These are phyloP conservation scores for Morella rubra DNA, from an alignment of 306 rosid species.

Conservation along the genomic window DNA sequence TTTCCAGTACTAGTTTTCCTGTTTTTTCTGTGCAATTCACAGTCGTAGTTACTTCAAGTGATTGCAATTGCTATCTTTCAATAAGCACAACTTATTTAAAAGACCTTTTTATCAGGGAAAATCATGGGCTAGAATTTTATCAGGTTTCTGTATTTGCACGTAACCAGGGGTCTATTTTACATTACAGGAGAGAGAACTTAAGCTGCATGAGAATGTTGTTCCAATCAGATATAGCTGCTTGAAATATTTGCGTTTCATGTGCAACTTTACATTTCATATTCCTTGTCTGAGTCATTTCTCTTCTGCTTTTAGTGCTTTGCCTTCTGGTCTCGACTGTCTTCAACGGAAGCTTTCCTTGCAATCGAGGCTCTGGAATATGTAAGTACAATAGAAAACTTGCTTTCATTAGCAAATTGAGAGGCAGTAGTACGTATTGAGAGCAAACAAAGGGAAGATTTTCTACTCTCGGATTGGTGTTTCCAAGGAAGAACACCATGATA, in stretches of 20 bases:
- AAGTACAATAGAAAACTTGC: constrained; percentile 35
- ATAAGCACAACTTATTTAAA: no score
- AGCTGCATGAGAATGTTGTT: not conserved
- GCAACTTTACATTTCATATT: not conserved
- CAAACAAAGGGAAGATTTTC: not conserved
- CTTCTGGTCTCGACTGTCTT: constrained; percentile 67
- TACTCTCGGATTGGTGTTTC: not conserved
- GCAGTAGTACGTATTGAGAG: not conserved
- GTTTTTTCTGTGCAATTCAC: no score
- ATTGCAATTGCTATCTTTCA: no score
- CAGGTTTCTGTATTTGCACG: not conserved
- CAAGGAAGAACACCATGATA: not conserved
- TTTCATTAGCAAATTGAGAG: not conserved
- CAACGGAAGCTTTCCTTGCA: constrained; percentile 69
- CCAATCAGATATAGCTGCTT: not conserved
- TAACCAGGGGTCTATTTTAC: not conserved
- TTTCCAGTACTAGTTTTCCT: no score
- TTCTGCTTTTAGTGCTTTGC: constrained; percentile 53
- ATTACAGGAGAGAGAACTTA: not conserved
- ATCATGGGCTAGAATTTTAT: not conserved
- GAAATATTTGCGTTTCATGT: not conserved
- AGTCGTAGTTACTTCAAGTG: no score
- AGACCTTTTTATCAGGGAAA: not conserved
- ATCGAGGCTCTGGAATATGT: constrained; percentile 54
- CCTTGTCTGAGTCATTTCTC: constrained; percentile 7